These are phyloP conservation scores for Mortierella sp. DNA, from an alignment of 371 early-diverging fungal genomes.

Conservation along the genomic window DNA sequence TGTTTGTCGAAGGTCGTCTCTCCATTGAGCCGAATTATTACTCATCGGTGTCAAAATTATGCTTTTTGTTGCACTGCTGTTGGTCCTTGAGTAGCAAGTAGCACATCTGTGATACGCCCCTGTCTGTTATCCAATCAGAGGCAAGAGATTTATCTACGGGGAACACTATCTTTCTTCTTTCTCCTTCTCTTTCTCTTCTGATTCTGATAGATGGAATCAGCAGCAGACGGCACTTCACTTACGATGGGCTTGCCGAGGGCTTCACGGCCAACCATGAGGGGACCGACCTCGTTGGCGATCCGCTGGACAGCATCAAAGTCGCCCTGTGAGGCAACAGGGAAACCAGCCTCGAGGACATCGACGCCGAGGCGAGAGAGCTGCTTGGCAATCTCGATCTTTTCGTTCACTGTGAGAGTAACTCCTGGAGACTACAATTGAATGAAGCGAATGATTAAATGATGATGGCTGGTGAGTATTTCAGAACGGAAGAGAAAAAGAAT, in stretches of 20 bases:
- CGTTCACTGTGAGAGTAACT: slow-evolving; percentile 91
- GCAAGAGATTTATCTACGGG: background rate
- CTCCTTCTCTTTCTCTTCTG: background rate
- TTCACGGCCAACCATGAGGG: slow-evolving; percentile 86
- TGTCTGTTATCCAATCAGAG: background rate
- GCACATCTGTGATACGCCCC: slow-evolving; percentile 17
- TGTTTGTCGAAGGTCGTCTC: background rate
- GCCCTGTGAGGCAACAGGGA: slow-evolving; percentile 93
- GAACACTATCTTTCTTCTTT: background rate
- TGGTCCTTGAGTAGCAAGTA: no score
- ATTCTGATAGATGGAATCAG: slow-evolving; percentile 6
- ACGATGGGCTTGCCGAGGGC: slow-evolving; percentile 88
- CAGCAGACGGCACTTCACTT: slow-evolving; percentile 44
- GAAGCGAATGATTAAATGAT: background rate
- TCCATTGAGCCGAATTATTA: slow-evolving; percentile 26
- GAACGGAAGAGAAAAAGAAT: background rate
- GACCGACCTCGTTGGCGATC: slow-evolving; percentile 93
- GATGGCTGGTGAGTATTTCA: background rate
- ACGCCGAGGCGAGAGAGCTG: slow-evolving; percentile 94
- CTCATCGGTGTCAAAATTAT: slow-evolving; percentile 31
- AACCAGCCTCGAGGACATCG: slow-evolving; percentile 96
- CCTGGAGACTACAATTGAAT: slow-evolving; percentile 87
- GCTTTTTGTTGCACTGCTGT: background rate
- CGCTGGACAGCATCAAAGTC: slow-evolving; percentile 97
- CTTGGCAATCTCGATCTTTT: slow-evolving; percentile 95